Evolutionary conservation across 179 eudicot genomes (phyloP).

Genomic region (Corrigiola litoralis): DNA sequence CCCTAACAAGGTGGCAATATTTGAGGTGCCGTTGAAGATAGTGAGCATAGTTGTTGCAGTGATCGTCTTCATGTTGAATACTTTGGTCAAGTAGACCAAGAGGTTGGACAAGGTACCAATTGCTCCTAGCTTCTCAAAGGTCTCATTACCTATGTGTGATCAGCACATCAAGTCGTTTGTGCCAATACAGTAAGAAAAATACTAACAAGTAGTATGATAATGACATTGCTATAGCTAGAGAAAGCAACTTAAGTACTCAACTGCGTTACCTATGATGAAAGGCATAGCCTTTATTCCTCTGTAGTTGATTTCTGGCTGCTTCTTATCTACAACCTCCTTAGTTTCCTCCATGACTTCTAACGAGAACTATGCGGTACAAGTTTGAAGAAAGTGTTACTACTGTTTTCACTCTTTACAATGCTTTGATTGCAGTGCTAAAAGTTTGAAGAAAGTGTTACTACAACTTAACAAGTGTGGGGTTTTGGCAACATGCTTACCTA

Average conservation of each 20-base stretch:
- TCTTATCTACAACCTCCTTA: slow-evolving; percentile 11
- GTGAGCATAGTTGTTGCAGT: slow-evolving; percentile 40
- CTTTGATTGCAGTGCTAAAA: neutral
- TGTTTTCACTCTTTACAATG: slow-evolving; percentile 4
- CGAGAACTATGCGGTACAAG: neutral
- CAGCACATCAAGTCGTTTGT: too few relatives aligned
- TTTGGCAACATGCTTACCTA: neutral
- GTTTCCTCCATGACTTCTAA: slow-evolving; percentile 24
- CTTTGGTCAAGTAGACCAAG: slow-evolving; percentile 34
- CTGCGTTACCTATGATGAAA: slow-evolving; percentile 56
- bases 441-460: neutral
- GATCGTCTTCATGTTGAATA: slow-evolving; percentile 42
- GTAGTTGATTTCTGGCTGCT: slow-evolving; percentile 41
- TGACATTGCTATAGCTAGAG: too few relatives aligned
- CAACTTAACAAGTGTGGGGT: neutral
- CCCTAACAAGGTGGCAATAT: slow-evolving; percentile 44
- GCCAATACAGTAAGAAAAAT: too few relatives aligned
- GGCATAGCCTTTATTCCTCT: slow-evolving; percentile 86
- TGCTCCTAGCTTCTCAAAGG: slow-evolving; percentile 52
- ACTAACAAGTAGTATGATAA: too few relatives aligned
- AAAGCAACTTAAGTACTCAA: too few relatives aligned
- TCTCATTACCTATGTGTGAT: slow-evolving; percentile 52
- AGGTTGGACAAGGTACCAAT: slow-evolving; percentile 41
- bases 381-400: too few relatives aligned
- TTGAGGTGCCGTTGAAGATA: slow-evolving; percentile 37